Evolutionary conservation across 257 asterid genomes (phyloP).

Genomic region (Gynochthodes officinalis): DNA sequence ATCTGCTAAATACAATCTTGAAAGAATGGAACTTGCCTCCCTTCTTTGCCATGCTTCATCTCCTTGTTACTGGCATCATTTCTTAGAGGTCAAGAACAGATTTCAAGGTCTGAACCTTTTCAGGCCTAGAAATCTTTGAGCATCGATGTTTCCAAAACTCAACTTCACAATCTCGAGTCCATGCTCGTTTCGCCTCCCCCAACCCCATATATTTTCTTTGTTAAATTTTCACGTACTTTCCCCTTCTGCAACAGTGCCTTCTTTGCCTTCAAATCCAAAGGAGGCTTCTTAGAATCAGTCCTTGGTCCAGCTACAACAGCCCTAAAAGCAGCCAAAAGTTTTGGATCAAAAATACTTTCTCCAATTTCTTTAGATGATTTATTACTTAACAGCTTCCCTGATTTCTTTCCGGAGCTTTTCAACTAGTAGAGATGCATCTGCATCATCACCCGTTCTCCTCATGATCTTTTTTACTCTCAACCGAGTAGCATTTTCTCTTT

Average conservation of each 20-base stretch:
- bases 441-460: slow-evolving; percentile 68
- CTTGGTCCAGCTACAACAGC: slow-evolving; percentile 77
- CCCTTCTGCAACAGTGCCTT: slow-evolving; percentile 82
- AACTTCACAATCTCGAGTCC: slow-evolving; percentile 96
- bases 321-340: slow-evolving; percentile 91
- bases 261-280: slow-evolving; percentile 72
- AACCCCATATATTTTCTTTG: slow-evolving; percentile 80
- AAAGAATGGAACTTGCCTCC: slow-evolving; percentile 61
- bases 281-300: slow-evolving; percentile 56
- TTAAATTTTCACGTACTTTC: slow-evolving; percentile 87
- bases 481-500: slow-evolving; percentile 55
- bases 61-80: slow-evolving; percentile 41
- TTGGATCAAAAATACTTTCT: slow-evolving; percentile 67
- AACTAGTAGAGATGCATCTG: slow-evolving; percentile 62
- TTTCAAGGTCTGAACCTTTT: slow-evolving; percentile 79
- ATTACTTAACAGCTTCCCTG: slow-evolving; percentile 77
- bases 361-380: slow-evolving; percentile 67
- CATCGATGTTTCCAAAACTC: slow-evolving; percentile 99
- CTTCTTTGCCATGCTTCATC: slow-evolving; percentile 40
- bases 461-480: slow-evolving; percentile 91
- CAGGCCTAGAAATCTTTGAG: slow-evolving; percentile 59
- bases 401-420: slow-evolving; percentile 79
- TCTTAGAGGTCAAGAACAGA: slow-evolving; percentile 80
- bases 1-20: slow-evolving; percentile 93
- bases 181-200: slow-evolving; percentile 84